phyloP scores from a whole-genome alignment of 352 stramenopile genomes.

The Pythium insidiosum region DNA sequence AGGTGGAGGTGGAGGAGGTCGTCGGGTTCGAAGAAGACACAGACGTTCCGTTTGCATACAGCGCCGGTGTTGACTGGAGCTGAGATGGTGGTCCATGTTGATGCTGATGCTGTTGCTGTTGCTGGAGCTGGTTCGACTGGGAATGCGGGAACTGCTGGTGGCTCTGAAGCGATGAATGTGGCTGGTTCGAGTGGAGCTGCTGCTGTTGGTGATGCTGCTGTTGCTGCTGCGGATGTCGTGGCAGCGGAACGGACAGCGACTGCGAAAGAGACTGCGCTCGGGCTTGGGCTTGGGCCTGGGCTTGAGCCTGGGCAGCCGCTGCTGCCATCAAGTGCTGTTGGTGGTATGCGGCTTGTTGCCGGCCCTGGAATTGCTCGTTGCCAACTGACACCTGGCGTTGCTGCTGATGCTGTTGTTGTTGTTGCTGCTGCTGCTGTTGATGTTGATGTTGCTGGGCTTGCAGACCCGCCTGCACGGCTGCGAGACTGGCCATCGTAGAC shows the following conservation, averaged over 20 bases:
- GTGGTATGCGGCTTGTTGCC: too few relatives aligned
- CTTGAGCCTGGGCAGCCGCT: constrained; percentile 7
- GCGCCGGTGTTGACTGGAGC: too few relatives aligned
- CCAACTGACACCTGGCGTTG: constrained; percentile 15
- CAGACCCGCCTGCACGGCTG: too few relatives aligned
- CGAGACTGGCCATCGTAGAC: background rate
- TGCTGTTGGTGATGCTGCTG: constrained; percentile 10
- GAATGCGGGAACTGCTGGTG: constrained; percentile 2
- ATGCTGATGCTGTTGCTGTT: constrained; percentile 6
- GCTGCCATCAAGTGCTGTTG: constrained; percentile 20
- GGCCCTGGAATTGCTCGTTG: too few relatives aligned
- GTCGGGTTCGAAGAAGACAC: too few relatives aligned
- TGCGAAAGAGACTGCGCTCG: constrained; percentile 11
- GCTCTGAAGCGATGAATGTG: constrained; percentile 1
- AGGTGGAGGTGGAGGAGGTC: too few relatives aligned
- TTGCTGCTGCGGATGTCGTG: constrained; percentile 14
- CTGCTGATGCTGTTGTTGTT: constrained; percentile 17
- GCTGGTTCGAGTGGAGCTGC: background rate
- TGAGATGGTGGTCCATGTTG: too few relatives aligned
- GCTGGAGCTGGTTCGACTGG: background rate
- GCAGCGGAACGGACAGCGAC: too few relatives aligned
- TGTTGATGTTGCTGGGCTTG: constrained; percentile 1
- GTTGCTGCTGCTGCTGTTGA: constrained; percentile 6
- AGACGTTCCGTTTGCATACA: too few relatives aligned
- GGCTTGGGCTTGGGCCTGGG: constrained; percentile 7